phyloP scores from a whole-genome alignment of 768 basidiomycete genomes.

The Neoboletus magnificus region DNA sequence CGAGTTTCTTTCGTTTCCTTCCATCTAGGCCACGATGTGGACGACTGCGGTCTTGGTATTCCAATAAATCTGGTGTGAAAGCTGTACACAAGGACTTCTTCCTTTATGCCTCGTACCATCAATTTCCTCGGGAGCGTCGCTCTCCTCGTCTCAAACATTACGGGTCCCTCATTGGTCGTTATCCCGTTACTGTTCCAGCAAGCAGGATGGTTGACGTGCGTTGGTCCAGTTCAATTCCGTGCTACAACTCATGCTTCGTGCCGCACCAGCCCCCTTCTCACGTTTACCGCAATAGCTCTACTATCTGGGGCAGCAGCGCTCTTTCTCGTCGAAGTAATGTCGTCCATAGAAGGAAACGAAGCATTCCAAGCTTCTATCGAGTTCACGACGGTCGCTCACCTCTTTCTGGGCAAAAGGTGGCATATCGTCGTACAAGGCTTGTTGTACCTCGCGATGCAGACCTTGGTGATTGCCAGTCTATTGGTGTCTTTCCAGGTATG shows the following conservation, averaged over 20 bases:
- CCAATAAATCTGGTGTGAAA: background rate
- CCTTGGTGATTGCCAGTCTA: slow-evolving; percentile 21
- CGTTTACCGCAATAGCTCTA: slow-evolving; percentile 15
- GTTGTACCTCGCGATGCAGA: slow-evolving; percentile 22
- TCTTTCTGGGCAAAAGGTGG: slow-evolving; percentile 26
- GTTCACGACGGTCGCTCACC: slow-evolving; percentile 25
- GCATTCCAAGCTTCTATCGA: slow-evolving; percentile 22
- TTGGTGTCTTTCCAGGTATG: slow-evolving; percentile 25
- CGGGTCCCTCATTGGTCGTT: slow-evolving; percentile 21
- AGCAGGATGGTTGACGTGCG: slow-evolving; percentile 27
- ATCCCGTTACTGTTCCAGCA: slow-evolving; percentile 24
- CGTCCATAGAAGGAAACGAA: slow-evolving; percentile 27
- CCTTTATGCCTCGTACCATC: slow-evolving; percentile 23
- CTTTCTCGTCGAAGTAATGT: slow-evolving; percentile 22
- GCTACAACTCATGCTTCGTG: background rate
- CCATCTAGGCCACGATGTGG: background rate
- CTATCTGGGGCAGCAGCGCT: slow-evolving; percentile 21
- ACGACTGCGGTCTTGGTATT: background rate
- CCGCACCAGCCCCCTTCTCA: slow-evolving; percentile 14
- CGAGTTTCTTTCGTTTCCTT: background rate
- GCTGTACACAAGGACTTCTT: background rate
- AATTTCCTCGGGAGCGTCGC: slow-evolving; percentile 22
- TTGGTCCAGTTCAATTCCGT: background rate
- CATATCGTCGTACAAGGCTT: slow-evolving; percentile 18
- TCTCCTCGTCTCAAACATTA: slow-evolving; percentile 26